A percentile compares a stretch with the other conserved stretches of the same genome.
Conservation (phyloP, 1,139 yeast species). For the Arxiozyma bovina region DNA sequence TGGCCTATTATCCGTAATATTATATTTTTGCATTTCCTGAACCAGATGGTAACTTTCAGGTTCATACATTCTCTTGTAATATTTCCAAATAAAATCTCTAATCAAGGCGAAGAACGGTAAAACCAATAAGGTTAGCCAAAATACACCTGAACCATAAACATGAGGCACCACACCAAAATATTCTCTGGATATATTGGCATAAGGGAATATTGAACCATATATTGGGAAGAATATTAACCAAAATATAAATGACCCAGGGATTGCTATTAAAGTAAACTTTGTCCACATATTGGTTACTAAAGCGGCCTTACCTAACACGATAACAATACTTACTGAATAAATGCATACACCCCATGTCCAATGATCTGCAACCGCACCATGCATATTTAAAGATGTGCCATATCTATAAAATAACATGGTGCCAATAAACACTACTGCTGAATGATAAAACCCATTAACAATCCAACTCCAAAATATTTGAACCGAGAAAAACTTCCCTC, state of each 20-base stretch:
- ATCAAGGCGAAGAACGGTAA: slow-evolving; percentile 69
- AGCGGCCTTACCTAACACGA: slow-evolving; percentile 93
- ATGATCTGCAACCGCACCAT: slow-evolving; percentile 74
- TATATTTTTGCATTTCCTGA: slow-evolving; percentile 93
- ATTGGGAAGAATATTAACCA: slow-evolving; percentile 87
- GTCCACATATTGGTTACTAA: slow-evolving; percentile 91
- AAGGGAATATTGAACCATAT: slow-evolving; percentile 79
- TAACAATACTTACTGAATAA: slow-evolving; percentile 78
- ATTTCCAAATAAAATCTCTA: slow-evolving; percentile 91
- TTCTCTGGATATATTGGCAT: slow-evolving; percentile 72
- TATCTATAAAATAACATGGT: slow-evolving; percentile 58
- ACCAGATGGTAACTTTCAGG: slow-evolving; percentile 93
- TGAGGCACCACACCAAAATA: slow-evolving; percentile 71
- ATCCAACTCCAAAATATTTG: slow-evolving; percentile 97
- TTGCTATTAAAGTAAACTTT: slow-evolving; percentile 80
- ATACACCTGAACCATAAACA: slow-evolving; percentile 67
- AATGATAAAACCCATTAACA: slow-evolving; percentile 87
- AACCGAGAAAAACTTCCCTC: slow-evolving; percentile 80
- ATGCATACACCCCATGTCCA: slow-evolving; percentile 95
- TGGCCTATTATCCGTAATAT: slow-evolving; percentile 89
- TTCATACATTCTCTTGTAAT: slow-evolving; percentile 78
- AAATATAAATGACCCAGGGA: slow-evolving; percentile 82
- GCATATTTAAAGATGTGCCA: slow-evolving; percentile 51
- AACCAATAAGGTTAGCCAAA: slow-evolving; percentile 78
- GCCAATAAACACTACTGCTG: slow-evolving; percentile 73